phyloP scores from a whole-genome alignment of 352 stramenopile genomes.

The Pythium brassicae region DNA sequence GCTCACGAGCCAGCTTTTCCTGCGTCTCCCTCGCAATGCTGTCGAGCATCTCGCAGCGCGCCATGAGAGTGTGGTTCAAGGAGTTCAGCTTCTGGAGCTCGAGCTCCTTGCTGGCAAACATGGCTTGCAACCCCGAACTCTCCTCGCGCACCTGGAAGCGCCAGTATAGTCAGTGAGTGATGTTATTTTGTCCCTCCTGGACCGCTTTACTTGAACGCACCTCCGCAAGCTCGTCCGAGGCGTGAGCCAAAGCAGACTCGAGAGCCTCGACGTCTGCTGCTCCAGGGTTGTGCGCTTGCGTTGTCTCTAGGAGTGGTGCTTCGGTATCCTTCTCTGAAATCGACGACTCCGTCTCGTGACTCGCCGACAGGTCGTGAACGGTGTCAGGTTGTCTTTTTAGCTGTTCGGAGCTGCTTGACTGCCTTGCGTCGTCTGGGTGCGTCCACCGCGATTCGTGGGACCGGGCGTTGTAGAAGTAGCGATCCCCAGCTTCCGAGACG shows the following conservation, averaged over 20 bases:
- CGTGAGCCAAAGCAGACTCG: conserved; percentile 11
- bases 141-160: conserved; percentile 22
- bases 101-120: conserved; percentile 27
- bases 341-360: neutral
- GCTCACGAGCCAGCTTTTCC: conserved; percentile 50
- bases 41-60: conserved; percentile 52
- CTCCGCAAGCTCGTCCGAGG: conserved; percentile 13
- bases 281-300: neutral
- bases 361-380: neutral
- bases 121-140: conserved; percentile 13
- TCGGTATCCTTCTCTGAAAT: too few relatives aligned
- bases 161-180: neutral
- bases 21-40: conserved; percentile 51
- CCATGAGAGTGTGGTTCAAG: conserved; percentile 30
- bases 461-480: conserved; percentile 70
- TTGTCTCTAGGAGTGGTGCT: neutral
- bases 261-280: conserved; percentile 12
- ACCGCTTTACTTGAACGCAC: conserved; percentile 1
- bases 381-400: neutral
- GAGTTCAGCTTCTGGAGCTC: conserved; percentile 32
- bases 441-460: conserved; percentile 65
- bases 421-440: conserved; percentile 14
- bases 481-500: conserved; percentile 40
- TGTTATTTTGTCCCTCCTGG: too few relatives aligned
- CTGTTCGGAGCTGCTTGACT: neutral